Evolutionary conservation across 352 stramenopile species (phyloP).

Genomic region (Globisporangium orthogonon): DNA sequence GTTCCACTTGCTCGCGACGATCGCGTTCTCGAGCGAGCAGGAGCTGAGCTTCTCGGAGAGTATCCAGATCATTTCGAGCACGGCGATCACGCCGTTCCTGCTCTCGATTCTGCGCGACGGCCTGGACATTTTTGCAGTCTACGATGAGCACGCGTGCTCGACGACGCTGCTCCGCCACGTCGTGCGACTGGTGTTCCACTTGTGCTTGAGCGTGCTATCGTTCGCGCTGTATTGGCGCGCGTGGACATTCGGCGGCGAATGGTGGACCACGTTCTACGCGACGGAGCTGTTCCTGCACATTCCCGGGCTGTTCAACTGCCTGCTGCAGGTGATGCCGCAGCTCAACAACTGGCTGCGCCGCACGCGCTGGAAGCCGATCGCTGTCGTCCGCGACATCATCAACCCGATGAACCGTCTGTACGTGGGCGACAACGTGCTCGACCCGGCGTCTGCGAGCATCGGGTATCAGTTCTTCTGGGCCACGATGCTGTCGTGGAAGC

Average conservation of each 20-base stretch:
- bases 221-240: constrained; percentile 82
- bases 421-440: constrained; percentile 94
- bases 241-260: constrained; percentile 48
- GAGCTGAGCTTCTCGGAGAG: constrained; percentile 87
- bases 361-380: constrained; percentile 58
- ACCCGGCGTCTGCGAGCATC: constrained; percentile 86
- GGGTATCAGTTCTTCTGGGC: constrained; percentile 95
- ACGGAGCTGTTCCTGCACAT: constrained; percentile 51
- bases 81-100: constrained; percentile 89
- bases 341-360: constrained; percentile 78
- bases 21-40: constrained; percentile 91
- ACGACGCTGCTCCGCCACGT: constrained; percentile 81
- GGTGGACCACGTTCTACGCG: constrained; percentile 63
- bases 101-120: constrained; percentile 87
- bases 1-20: constrained; percentile 92
- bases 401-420: constrained; percentile 97
- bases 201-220: constrained; percentile 49
- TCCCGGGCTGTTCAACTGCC: constrained; percentile 60
- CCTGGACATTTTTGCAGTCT: constrained; percentile 89
- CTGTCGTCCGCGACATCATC: constrained; percentile 73
- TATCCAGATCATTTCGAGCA: constrained; percentile 84
- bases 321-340: constrained; percentile 71
- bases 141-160: constrained; percentile 44
- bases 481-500: constrained; percentile 93
- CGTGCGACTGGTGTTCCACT: constrained; percentile 71